Base-by-base conservation (phyloP, 2,329 filamentous ascomycete genomes). In the Alternaria panax region DNA sequence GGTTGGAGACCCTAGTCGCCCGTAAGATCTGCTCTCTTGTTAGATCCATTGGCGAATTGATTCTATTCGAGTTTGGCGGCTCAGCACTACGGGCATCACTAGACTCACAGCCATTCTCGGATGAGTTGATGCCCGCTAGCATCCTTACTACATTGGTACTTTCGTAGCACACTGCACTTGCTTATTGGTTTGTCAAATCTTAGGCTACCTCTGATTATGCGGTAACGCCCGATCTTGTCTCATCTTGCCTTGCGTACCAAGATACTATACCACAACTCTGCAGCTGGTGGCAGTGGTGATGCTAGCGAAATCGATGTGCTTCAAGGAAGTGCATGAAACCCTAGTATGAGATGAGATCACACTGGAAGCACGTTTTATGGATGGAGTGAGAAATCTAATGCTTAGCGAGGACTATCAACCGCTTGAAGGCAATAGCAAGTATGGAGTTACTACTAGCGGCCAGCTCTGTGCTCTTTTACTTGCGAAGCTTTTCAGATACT, bases 351-450 rank as follows among this genome's bases (percentile, higher is more conserved):
- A 9, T 9, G 27, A 9, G 7, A 5, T 28, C 9, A 28, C 27
- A 28, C 30, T 28, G 27, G 27, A 28, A 14, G 3, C 5, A 34
- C 14, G 30, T 5, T 34, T 34, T 12, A 14, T 14, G 30, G 9
- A 16, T 6, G 16, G 11, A 34, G 12, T 16, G 30, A 7, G 14
- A 14, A 14, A 16, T 30, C 1, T 34, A 14, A 6, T 52, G 32
- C 52, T 60, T 9, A 48, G 41, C 47, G 24, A 48, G 30, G 42
- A 52, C 27, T 30, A 47, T 28, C 40, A 60, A 18, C 41, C 46
- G 25, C 52, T 55, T 27, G 32, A 55, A 16, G 57, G 52, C 40
- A 25, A 34, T 53, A 34, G 52, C 52, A 28, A 60, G 51, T 52
- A 27, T n/a, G 30, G 28, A 47, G 41, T 41, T 40, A 25, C n/a